These are phyloP conservation scores for Botrytis tulipae DNA, from an alignment of 2,329 filamentous ascomycete species.

Conservation along the genomic window DNA sequence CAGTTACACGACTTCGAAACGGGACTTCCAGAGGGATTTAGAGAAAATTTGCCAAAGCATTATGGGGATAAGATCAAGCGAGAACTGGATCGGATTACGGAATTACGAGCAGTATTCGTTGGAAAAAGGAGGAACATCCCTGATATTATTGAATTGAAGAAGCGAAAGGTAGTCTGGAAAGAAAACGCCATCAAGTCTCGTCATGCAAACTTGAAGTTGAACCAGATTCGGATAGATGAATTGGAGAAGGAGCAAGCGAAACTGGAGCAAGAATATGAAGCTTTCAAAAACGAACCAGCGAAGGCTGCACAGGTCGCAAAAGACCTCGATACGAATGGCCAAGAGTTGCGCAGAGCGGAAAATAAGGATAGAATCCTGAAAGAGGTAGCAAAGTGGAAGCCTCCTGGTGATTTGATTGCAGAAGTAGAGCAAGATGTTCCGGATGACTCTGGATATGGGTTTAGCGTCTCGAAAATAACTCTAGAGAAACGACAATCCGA, in stretches of 20 bases:
- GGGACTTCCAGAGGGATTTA: accelerated
- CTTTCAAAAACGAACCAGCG: not conserved
- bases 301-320: not conserved
- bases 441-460: not conserved
- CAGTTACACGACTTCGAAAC: not conserved
- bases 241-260: accelerated
- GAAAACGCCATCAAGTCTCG: accelerated
- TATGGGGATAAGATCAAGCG: accelerated
- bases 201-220: not conserved
- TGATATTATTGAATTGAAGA: accelerated
- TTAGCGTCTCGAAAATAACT: not conserved
- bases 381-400: not conserved
- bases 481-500: accelerated
- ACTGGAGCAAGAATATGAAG: accelerated
- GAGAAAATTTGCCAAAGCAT: accelerated
- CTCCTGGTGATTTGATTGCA: not conserved
- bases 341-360: no score
- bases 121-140: accelerated
- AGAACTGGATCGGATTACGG: not conserved
- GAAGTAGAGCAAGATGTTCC: not conserved
- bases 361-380: not conserved
- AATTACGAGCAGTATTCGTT: not conserved
- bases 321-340: no score
- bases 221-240: not conserved
- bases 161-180: not conserved